phyloP scores from a whole-genome alignment of 1,284 basidiomycete species.

The Bondarzewia mesenterica region DNA sequence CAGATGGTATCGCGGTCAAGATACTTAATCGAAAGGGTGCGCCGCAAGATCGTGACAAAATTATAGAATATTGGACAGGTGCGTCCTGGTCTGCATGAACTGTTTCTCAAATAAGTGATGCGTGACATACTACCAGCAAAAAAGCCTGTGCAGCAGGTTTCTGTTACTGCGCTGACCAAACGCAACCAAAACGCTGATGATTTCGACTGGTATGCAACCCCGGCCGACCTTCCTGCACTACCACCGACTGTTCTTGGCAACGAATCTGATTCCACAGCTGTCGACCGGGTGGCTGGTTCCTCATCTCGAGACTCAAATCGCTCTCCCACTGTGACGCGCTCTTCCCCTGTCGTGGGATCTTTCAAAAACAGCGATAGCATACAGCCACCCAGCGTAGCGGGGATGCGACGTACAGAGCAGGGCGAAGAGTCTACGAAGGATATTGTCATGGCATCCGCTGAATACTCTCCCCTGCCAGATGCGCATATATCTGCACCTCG shows the following conservation, averaged over 20 bases:
- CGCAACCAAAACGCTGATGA: background rate
- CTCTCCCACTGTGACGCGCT: background rate
- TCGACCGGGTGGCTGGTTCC: background rate
- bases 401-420: background rate
- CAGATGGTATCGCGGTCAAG: constrained; percentile 6
- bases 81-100: background rate
- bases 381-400: background rate
- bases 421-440: background rate
- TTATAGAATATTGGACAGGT: background rate
- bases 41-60: background rate
- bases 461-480: background rate
- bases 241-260: background rate
- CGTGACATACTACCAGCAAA: background rate
- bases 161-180: background rate
- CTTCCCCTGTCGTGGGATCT: background rate
- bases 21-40: background rate
- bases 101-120: background rate
- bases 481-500: background rate
- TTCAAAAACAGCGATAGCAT: background rate
- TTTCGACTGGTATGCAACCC: background rate
- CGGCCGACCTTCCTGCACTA: background rate
- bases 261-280: background rate
- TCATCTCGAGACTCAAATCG: background rate
- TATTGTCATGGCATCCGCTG: background rate
- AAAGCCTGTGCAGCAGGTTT: background rate